phyloP scores from a whole-genome alignment of 2,329 filamentous ascomycete genomes.

The Zalaria sp. region DNA sequence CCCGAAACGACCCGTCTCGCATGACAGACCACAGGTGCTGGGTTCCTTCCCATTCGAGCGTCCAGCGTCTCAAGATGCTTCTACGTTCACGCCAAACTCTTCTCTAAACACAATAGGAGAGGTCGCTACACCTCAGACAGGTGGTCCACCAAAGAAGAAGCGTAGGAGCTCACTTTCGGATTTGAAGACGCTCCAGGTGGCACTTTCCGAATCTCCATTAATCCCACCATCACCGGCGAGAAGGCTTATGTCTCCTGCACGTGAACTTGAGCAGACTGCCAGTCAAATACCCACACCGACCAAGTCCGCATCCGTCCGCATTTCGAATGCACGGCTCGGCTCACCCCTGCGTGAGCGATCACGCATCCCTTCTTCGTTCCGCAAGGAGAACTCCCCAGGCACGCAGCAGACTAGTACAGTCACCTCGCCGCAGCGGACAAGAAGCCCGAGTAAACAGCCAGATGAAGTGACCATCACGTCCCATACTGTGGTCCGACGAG shows the following conservation, averaged over 20 bases:
- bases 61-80: constrained; percentile 24
- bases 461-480: constrained; percentile 23
- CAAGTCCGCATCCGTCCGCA: constrained; percentile 1
- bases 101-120: constrained; percentile 38
- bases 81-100: constrained; percentile 31
- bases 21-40: constrained; percentile 19
- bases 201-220: constrained; percentile 7
- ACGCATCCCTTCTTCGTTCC: constrained; percentile 21
- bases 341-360: constrained; percentile 22
- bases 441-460: constrained; percentile 12
- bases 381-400: constrained; percentile 28
- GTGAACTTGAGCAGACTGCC: not conserved
- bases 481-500: constrained; percentile 8
- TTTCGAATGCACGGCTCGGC: constrained; percentile 13
- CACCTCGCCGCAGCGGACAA: constrained; percentile 12
- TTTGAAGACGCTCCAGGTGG: constrained; percentile 51
- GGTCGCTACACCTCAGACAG: constrained; percentile 28
- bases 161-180: constrained; percentile 86
- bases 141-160: constrained; percentile 51
- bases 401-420: constrained; percentile 9
- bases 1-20: constrained; percentile 4
- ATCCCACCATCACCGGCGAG: constrained; percentile 3
- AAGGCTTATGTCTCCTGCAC: not conserved
- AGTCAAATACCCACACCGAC: constrained; percentile 2
- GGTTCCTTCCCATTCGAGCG: constrained; percentile 34